A percentile compares a stretch with the other conserved stretches of the same genome.
These are phyloP conservation scores for Jamesozyma hellenica DNA, from an alignment of 805 yeast genomes.

Conservation along the genomic window DNA sequence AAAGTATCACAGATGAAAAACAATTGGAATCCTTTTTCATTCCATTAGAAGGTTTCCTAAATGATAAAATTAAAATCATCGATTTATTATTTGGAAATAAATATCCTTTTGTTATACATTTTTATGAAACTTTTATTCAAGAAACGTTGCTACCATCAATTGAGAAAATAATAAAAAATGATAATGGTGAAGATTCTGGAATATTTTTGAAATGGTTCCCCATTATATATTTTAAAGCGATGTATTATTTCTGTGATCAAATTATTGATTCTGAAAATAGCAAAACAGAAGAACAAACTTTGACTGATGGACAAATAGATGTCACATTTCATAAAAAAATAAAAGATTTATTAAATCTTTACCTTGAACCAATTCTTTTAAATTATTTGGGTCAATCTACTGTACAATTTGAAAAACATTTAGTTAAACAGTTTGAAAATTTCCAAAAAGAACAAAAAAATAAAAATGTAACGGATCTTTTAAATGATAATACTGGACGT, in stretches of 20 bases:
- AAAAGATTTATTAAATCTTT: slow-evolving; percentile 30
- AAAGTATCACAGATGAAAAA: slow-evolving; percentile 3
- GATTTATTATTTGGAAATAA: slow-evolving; percentile 33
- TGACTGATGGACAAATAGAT: slow-evolving; percentile 11
- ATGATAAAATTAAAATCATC: slow-evolving; percentile 29
- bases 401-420: slow-evolving; percentile 21
- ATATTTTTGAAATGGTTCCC: slow-evolving; percentile 26
- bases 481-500: slow-evolving; percentile 2
- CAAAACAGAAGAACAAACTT: slow-evolving; percentile 5
- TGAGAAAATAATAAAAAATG: slow-evolving; percentile 13
- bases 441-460: slow-evolving; percentile 28
- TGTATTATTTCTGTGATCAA: slow-evolving; percentile 27
- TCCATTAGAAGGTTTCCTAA: slow-evolving; percentile 26
- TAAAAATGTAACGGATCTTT: slow-evolving; percentile 5
- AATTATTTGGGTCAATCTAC: slow-evolving; percentile 28
- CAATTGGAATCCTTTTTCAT: slow-evolving; percentile 14
- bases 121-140: slow-evolving; percentile 32
- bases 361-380: slow-evolving; percentile 29
- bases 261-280: slow-evolving; percentile 32
- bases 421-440: slow-evolving; percentile 18
- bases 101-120: slow-evolving; percentile 32
- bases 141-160: slow-evolving; percentile 27
- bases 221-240: slow-evolving; percentile 22
- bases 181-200: slow-evolving; percentile 1
- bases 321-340: slow-evolving; percentile 19